Conservation (phyloP, 1,284 basidiomycete species). For the Trichosporon sp. region DNA sequence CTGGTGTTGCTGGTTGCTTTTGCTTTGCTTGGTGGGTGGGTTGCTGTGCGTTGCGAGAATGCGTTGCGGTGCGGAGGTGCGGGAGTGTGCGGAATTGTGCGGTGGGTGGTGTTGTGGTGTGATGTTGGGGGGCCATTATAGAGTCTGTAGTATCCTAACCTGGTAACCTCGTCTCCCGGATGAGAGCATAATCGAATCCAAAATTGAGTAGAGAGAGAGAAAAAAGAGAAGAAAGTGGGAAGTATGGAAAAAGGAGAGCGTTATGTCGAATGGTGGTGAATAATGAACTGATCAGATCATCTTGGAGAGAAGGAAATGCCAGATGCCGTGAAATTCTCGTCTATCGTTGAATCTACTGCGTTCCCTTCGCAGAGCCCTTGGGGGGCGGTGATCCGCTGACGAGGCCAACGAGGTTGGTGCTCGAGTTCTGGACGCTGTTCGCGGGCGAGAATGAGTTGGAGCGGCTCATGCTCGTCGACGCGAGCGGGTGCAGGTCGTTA, state of each 20-base stretch:
- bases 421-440: constrained; percentile 8
- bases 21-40: background rate
- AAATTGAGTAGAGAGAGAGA: background rate
- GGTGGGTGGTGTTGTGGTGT: background rate
- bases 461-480: constrained; percentile 15
- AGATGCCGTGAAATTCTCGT: background rate
- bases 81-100: background rate
- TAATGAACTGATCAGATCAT: background rate
- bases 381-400: constrained; percentile 10
- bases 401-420: constrained; percentile 11
- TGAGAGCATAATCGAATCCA: background rate
- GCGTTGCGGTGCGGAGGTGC: background rate
- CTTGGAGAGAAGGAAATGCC: background rate
- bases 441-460: constrained; percentile 9
- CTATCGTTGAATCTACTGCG: constrained; percentile 2
- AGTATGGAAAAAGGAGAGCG: background rate
- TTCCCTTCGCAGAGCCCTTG: constrained; percentile 9
- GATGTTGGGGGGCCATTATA: background rate
- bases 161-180: constrained; percentile 3
- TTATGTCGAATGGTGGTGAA: background rate
- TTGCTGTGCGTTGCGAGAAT: background rate
- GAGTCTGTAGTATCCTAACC: constrained; percentile 8
- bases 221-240: background rate
- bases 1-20: constrained; percentile 10
- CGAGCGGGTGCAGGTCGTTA: constrained; percentile 11